Base-by-base conservation (phyloP, 2,329 filamentous ascomycete species). In the Alternaria burnsii region DNA sequence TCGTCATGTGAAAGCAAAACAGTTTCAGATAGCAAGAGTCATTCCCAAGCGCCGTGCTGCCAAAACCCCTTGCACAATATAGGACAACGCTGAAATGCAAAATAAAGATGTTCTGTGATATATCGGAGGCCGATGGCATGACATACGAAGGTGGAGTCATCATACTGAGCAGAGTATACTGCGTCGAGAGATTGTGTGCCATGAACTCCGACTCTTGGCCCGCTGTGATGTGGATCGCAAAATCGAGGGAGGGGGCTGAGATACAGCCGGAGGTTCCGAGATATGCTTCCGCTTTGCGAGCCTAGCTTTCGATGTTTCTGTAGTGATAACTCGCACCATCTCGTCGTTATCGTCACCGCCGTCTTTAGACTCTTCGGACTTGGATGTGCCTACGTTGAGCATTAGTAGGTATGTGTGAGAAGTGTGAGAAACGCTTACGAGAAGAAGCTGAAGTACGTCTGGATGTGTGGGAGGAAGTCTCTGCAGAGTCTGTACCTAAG, bases 91-190 rank as follows among this genome's bases (percentile, higher is more conserved):
- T 40, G 24, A 51, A 52, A 56, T 38, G 34, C 38, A 44, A 36
- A 26, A 32, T 30, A 24, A 30, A 52, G 20, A 53, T 20, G 11
- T 53, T 53, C 38, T 30, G 38, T 18, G 12, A 32, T 43, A 16
- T 26, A 10, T 53, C n/a, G 11, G 8, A 43, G 12, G 30, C 12
- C 12, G 24, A n/a, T 32, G 18, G 5, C 46, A 50, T 22, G 16
- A 36, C 20, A 38, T 36, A 10, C 24, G 22, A 26, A 24, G 11
- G 16, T 9, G n/a, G 16, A 38, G 36, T 42, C 40, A 30, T 58
- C 28, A 61, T 40, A 61, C 54, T n/a, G 48, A 61, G 58, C 58
- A 61, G 43, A 61, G 58, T 24, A 61, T 61, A 30, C 58, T 58
- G 28, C 54, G 46, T 50, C 54, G 54, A 30, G 54, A 58, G 28